Evolutionary conservation across 1,139 yeast species (phyloP).

Genomic region (Lodderomyces pseudojiufengensis): DNA sequence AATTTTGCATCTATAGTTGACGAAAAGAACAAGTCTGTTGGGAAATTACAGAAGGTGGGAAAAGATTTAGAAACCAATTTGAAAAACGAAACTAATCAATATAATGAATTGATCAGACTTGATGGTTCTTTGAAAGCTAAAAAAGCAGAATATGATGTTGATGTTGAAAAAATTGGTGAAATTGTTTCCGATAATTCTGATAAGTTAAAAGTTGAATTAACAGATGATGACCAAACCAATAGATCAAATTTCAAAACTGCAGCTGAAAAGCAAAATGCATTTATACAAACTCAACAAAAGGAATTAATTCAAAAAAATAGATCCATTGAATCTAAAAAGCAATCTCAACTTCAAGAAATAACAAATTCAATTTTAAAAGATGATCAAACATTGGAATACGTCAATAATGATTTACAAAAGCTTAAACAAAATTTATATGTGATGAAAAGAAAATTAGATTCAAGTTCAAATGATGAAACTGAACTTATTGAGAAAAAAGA

Average conservation of each 20-base stretch:
- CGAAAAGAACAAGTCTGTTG: conserved; percentile 30
- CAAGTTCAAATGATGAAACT: conserved; percentile 28
- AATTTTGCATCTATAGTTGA: conserved; percentile 52
- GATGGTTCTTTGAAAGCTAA: conserved; percentile 60
- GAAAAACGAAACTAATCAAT: conserved; percentile 25
- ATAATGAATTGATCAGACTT: conserved; percentile 41
- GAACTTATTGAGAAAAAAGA: conserved; percentile 27
- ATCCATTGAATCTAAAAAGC: conserved; percentile 14
- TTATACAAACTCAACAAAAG: conserved; percentile 6
- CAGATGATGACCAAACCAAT: conserved; percentile 10
- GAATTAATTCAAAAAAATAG: conserved; percentile 11
- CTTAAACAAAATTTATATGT: conserved; percentile 28
- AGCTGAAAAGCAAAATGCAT: conserved; percentile 9
- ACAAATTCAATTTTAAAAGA: conserved; percentile 14
- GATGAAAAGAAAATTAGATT: conserved; percentile 39
- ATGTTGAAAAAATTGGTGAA: conserved; percentile 13
- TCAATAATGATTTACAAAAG: conserved; percentile 26
- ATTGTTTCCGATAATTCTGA: conserved; percentile 6
- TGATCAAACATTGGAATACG: conserved; percentile 14
- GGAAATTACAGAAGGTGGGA: conserved; percentile 13
- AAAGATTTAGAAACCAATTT: conserved; percentile 16
- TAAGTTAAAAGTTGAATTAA: conserved; percentile 17
- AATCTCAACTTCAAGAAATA: conserved; percentile 13
- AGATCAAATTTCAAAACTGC: conserved; percentile 11
- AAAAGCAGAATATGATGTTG: conserved; percentile 26